phyloP scores from a whole-genome alignment of 192 early-diverging fungal species.

The Entophlyctis luteolus region DNA sequence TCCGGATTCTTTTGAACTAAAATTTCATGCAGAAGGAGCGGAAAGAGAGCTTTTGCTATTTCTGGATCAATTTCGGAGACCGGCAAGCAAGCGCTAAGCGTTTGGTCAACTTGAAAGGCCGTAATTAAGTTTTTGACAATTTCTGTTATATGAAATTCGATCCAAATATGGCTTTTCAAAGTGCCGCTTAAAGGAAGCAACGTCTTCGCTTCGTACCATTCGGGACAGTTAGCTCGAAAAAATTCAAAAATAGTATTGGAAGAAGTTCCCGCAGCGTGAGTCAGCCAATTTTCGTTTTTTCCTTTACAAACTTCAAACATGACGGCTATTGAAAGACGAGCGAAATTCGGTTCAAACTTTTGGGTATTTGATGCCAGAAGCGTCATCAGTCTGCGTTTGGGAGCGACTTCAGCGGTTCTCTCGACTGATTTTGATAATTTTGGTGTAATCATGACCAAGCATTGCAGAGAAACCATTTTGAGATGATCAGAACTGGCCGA shows the following conservation, averaged over 20 bases:
- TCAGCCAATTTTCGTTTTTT: neutral
- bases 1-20: neutral
- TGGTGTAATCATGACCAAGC: conserved; percentile 4
- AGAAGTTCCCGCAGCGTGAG: neutral
- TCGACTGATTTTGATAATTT: neutral
- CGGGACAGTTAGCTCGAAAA: neutral
- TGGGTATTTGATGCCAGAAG: conserved; percentile 8
- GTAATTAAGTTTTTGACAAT: conserved; percentile 6
- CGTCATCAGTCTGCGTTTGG: neutral
- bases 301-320: neutral
- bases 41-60: neutral
- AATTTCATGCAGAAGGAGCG: conserved; percentile 14
- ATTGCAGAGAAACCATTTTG: conserved; percentile 1
- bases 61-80: conserved; percentile 8
- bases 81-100: neutral
- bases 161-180: neutral
- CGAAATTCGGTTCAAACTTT: neutral
- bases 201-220: no score
- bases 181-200: no score
- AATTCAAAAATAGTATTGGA: conserved; percentile 1
- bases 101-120: neutral
- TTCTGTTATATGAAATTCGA: neutral
- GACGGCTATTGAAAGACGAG: neutral
- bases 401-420: neutral
- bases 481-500: neutral